A percentile compares a stretch with the other conserved stretches of the same genome.
phyloP scores from a whole-genome alignment of 176 grass and related monocot genomes.

The Olyra latifolia region DNA sequence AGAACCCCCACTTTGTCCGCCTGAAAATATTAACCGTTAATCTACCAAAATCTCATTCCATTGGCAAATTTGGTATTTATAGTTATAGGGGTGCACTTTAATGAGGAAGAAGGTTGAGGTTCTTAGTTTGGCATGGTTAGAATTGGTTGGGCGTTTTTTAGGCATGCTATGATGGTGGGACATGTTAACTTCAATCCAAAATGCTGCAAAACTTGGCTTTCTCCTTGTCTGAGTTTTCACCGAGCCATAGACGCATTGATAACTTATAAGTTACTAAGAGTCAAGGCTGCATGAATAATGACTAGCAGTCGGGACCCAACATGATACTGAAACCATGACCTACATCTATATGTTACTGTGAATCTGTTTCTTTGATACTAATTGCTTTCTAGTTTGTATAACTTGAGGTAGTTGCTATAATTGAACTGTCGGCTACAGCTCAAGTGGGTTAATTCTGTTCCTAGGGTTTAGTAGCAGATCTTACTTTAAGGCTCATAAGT shows the following conservation, averaged over 20 bases:
- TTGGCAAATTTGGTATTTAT: not conserved
- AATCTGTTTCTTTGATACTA: not conserved
- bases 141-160: slow-evolving; percentile 13
- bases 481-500: slow-evolving; percentile 10
- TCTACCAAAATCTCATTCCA: not conserved
- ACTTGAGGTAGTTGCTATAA: not conserved
- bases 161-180: not conserved
- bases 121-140: slow-evolving; percentile 4
- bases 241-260: not conserved
- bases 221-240: not conserved
- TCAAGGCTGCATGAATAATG: not conserved
- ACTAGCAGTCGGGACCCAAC: not conserved
- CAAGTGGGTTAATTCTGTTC: not conserved
- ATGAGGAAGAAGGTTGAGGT: not conserved
- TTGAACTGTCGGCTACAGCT: not conserved
- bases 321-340: not conserved
- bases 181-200: not conserved
- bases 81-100: not conserved
- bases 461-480: slow-evolving; percentile 14
- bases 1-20: too few species aligned
- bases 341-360: not conserved
- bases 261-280: not conserved
- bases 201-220: not conserved
- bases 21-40: not conserved
- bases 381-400: slow-evolving; percentile 8